A percentile compares a stretch with the other conserved stretches of the same genome.
Evolutionary conservation across 2,329 filamentous ascomycete genomes (phyloP).

Genomic region (Neocatenulostroma microsporum): DNA sequence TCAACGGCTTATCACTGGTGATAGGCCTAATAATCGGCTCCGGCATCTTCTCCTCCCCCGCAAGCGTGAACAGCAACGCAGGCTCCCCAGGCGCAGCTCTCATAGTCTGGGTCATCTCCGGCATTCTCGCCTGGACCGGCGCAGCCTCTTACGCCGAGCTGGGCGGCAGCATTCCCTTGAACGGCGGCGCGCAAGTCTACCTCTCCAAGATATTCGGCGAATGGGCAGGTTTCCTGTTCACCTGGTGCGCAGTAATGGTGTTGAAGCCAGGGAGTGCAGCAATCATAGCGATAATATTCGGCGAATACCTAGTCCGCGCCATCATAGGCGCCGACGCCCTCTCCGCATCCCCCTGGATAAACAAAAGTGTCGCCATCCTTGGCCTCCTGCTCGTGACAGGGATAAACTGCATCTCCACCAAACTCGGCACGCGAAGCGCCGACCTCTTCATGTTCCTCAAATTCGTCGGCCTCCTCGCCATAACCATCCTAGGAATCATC

Average conservation of each 20-base stretch:
- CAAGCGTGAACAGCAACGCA: conserved; percentile 83
- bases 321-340: conserved; percentile 79
- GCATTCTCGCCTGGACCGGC: conserved; percentile 92
- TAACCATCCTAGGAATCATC: conserved; percentile 80
- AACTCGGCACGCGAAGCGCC: conserved; percentile 75
- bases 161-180: conserved; percentile 89
- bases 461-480: conserved; percentile 77
- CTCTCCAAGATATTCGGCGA: conserved; percentile 95
- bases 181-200: conserved; percentile 90
- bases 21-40: conserved; percentile 92
- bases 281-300: conserved; percentile 96
- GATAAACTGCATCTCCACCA: conserved; percentile 85
- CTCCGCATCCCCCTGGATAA: conserved; percentile 75
- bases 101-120: conserved; percentile 85
- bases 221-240: conserved; percentile 85
- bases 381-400: conserved; percentile 71
- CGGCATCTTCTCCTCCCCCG: conserved; percentile 91
- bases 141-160: conserved; percentile 92
- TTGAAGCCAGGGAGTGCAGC: conserved; percentile 88
- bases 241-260: conserved; percentile 90
- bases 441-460: conserved; percentile 97
- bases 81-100: conserved; percentile 85
- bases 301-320: conserved; percentile 89
- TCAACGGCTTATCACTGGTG: conserved; percentile 87
- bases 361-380: conserved; percentile 74